phyloP scores from a whole-genome alignment of 495 filamentous ascomycete species.

The Saxophila tyrrhenica region DNA sequence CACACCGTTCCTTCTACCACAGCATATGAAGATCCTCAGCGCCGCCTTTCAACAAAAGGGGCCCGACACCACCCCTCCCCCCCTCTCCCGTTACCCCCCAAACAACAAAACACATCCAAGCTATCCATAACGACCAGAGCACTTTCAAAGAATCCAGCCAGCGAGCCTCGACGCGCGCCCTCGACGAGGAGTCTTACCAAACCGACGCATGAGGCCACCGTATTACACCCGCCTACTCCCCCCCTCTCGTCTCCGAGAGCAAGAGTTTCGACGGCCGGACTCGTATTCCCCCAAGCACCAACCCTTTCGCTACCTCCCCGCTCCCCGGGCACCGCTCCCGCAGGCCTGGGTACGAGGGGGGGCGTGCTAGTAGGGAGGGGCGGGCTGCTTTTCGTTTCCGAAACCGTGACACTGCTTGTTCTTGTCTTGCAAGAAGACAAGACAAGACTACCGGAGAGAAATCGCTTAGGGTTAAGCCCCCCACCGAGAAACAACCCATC shows the following conservation, averaged over 20 bases:
- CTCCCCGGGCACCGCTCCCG: constrained; percentile 1
- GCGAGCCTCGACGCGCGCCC: constrained; percentile 27
- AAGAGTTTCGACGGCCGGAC: too few species aligned
- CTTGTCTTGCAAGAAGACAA: too few species aligned
- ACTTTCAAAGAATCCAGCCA: constrained; percentile 27
- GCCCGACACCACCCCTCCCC: constrained; percentile 25
- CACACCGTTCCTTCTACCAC: background rate
- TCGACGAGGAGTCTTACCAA: constrained; percentile 25
- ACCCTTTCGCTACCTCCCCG: constrained; percentile 13
- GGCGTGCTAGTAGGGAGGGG: constrained; percentile 11
- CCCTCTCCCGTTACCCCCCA: constrained; percentile 20
- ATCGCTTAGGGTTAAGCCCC: constrained; percentile 23
- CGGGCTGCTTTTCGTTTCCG: constrained; percentile 7
- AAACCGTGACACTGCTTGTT: background rate
- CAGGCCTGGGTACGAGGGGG: background rate
- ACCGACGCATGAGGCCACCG: constrained; percentile 27
- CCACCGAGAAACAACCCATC: constrained; percentile 3
- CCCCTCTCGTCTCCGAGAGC: too few species aligned
- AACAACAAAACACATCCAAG: constrained; percentile 18
- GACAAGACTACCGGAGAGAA: constrained; percentile 3
- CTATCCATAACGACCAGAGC: constrained; percentile 29
- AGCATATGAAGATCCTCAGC: constrained; percentile 26
- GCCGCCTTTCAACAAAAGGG: constrained; percentile 18
- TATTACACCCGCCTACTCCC: constrained; percentile 9
- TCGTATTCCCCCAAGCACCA: background rate